These are phyloP conservation scores for Beauveria caledonica DNA, from an alignment of 2,329 filamentous ascomycete species.

Conservation along the genomic window DNA sequence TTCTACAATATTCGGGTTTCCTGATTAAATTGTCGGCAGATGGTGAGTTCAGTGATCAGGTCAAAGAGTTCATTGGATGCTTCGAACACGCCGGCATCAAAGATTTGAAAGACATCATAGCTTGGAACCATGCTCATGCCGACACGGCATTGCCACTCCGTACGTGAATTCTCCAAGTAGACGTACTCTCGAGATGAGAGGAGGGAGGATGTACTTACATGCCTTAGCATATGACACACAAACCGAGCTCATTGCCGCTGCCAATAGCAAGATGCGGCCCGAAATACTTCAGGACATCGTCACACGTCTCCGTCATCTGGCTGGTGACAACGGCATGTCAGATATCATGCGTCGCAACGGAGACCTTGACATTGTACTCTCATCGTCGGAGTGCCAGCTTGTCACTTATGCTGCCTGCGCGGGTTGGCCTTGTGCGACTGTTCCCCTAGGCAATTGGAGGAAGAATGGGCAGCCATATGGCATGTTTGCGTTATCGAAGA, in stretches of 20 bases:
- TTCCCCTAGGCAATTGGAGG: not conserved
- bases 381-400: slow-evolving; percentile 1
- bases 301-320: not conserved
- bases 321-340: not conserved
- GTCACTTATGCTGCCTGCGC: not conserved
- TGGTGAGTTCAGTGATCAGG: slow-evolving; percentile 3
- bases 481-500: slow-evolving; percentile 2
- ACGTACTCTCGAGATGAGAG: no score
- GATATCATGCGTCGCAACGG: not conserved
- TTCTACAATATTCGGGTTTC: no score
- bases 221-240: not conserved
- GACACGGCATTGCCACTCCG: not conserved
- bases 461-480: slow-evolving; percentile 8
- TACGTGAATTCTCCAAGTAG: not conserved
- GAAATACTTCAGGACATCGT: not conserved
- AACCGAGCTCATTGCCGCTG: not conserved
- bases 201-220: not conserved
- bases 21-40: not conserved
- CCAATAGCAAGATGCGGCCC: not conserved
- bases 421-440: slow-evolving; percentile 1
- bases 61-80: slow-evolving; percentile 8
- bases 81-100: slow-evolving; percentile 1
- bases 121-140: slow-evolving; percentile 5
- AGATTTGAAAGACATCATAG: slow-evolving; percentile 4
- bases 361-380: not conserved